Percentiles rank a stretch among this genome's conserved stretches.
phyloP scores from a whole-genome alignment of 164 flowering plant species.

The Kalanchoe fedtschenkoi region DNA sequence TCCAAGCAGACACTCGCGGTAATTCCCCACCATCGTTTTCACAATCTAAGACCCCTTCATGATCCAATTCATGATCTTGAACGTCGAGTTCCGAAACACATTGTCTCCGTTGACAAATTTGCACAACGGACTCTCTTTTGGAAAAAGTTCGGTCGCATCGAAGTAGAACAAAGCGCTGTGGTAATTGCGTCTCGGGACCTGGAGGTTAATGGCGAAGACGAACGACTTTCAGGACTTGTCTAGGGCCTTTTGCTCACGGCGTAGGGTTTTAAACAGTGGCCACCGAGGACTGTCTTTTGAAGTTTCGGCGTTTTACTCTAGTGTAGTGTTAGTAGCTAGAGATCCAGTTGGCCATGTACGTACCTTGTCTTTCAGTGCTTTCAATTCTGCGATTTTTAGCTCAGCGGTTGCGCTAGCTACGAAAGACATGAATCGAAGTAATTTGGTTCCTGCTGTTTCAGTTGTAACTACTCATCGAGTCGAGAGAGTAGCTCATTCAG shows the following conservation, averaged over 20 bases:
- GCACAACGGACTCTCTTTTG: slow-evolving; percentile 48
- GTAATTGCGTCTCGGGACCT: slow-evolving; percentile 70
- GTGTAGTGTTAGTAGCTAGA: too few relatives aligned
- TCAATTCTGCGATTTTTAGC: too few relatives aligned
- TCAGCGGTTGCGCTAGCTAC: too few relatives aligned
- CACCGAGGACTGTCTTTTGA: too few relatives aligned
- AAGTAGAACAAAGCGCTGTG: slow-evolving; percentile 90
- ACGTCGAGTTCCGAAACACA: slow-evolving; percentile 59
- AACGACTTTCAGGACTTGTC: slow-evolving; percentile 45
- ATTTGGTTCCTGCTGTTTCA: too few relatives aligned
- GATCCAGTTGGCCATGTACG: too few relatives aligned
- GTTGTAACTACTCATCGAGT: too few relatives aligned
- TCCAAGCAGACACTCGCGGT: slow-evolving; percentile 81
- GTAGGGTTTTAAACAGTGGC: too few relatives aligned
- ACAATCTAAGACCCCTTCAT: slow-evolving; percentile 95
- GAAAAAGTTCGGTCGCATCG: slow-evolving; percentile 58
- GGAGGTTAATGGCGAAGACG: slow-evolving; percentile 75
- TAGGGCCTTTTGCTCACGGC: slow-evolving; percentile 18
- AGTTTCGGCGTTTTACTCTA: too few relatives aligned
- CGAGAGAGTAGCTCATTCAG: too few relatives aligned
- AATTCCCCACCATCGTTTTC: slow-evolving; percentile 61
- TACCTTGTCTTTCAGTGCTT: too few relatives aligned
- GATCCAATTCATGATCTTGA: slow-evolving; percentile 87
- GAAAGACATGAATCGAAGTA: too few relatives aligned
- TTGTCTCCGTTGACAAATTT: slow-evolving; percentile 79